A percentile compares a stretch with the other conserved stretches of the same genome.
Conservation (phyloP, 805 yeast species). For the Zygosaccharomyces gambellarensis region DNA sequence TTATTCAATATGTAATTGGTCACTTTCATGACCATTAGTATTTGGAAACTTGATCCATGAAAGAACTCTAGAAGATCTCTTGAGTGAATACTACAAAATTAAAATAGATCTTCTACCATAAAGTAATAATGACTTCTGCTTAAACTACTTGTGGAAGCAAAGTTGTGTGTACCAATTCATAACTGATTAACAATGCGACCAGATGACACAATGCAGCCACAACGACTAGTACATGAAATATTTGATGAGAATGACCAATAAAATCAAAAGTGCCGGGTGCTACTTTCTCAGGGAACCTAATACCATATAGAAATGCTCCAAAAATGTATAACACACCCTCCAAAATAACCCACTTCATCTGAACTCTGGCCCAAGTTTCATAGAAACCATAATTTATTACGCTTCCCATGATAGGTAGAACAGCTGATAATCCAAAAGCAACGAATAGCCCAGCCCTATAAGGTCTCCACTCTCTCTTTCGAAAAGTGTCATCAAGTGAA, state of each 20-base stretch:
- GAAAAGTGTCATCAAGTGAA: constrained; percentile 61
- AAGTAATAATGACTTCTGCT: too few relatives aligned
- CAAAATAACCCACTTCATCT: constrained; percentile 53
- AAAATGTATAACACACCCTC: constrained; percentile 73
- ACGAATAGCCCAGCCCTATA: constrained; percentile 76
- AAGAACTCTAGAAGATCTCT: too few relatives aligned
- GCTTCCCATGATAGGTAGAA: constrained; percentile 62
- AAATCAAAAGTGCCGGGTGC: constrained; percentile 61
- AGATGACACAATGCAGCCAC: constrained; percentile 73
- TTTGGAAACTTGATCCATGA: too few relatives aligned
- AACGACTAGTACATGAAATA: constrained; percentile 75
- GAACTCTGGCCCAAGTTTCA: constrained; percentile 47
- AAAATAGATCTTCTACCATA: too few relatives aligned
- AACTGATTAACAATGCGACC: constrained; percentile 54
- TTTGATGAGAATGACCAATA: constrained; percentile 79
- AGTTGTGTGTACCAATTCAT: constrained; percentile 43
- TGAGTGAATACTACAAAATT: too few relatives aligned
- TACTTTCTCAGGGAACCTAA: constrained; percentile 69
- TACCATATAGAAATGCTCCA: constrained; percentile 79
- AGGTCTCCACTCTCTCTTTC: constrained; percentile 69
- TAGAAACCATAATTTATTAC: constrained; percentile 43
- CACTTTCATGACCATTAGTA: too few relatives aligned
- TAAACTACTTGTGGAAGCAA: constrained; percentile 2
- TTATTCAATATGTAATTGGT: too few relatives aligned
- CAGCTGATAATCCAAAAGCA: constrained; percentile 72